These are phyloP conservation scores for Phytophthora melonis DNA, from an alignment of 352 stramenopile genomes.

Conservation along the genomic window DNA sequence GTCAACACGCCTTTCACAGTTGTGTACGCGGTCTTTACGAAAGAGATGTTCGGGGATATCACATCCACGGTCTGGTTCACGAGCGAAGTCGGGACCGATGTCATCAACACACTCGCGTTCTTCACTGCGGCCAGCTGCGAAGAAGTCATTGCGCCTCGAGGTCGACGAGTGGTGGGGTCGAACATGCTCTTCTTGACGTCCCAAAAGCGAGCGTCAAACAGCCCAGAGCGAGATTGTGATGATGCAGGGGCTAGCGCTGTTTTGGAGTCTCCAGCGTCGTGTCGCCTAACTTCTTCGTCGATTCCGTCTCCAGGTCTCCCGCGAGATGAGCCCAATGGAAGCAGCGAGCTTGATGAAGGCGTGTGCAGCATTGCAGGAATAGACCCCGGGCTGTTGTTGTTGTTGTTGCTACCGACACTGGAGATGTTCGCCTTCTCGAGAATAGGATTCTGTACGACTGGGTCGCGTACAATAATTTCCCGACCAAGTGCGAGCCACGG, in stretches of 20 bases:
- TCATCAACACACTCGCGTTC: constrained; percentile 53
- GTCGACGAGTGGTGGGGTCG: constrained; percentile 44
- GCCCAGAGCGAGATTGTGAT: constrained; percentile 31
- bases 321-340: constrained; percentile 16
- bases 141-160: constrained; percentile 52
- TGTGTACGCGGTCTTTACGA: constrained; percentile 61
- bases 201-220: constrained; percentile 73
- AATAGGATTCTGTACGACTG: constrained; percentile 46
- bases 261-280: constrained; percentile 7
- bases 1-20: constrained; percentile 67
- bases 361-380: constrained; percentile 4
- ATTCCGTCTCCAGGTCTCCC: constrained; percentile 20
- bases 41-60: constrained; percentile 76
- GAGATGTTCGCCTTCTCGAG: constrained; percentile 36
- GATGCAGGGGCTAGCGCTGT: neutral
- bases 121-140: constrained; percentile 58
- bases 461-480: constrained; percentile 69
- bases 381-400: neutral
- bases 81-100: constrained; percentile 28
- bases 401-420: constrained; percentile 1
- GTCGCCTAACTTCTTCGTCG: constrained; percentile 36
- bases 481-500: constrained; percentile 90
- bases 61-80: constrained; percentile 57
- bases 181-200: constrained; percentile 79
- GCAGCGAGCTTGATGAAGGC: constrained; percentile 21